These are phyloP conservation scores for Epichloe baconii DNA, from an alignment of 2,329 filamentous ascomycete species.

Conservation along the genomic window DNA sequence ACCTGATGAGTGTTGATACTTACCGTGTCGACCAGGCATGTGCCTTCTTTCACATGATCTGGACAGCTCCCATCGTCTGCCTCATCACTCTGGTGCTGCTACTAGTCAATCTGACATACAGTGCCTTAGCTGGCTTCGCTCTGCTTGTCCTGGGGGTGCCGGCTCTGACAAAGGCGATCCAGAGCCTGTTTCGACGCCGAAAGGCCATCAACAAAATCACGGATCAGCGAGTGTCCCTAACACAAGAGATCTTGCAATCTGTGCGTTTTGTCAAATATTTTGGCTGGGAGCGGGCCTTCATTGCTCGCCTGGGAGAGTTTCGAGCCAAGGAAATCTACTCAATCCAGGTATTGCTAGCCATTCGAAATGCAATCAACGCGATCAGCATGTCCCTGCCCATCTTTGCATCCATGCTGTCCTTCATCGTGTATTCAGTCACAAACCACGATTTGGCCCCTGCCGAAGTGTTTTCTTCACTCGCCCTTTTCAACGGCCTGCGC, in stretches of 20 bases:
- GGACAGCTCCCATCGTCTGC: constrained; percentile 72
- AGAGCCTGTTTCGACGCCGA: constrained; percentile 61
- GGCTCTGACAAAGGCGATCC: constrained; percentile 63
- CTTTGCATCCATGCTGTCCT: constrained; percentile 89
- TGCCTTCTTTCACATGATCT: constrained; percentile 81
- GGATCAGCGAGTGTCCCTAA: constrained; percentile 80
- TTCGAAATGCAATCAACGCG: constrained; percentile 75
- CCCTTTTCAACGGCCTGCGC: constrained; percentile 82
- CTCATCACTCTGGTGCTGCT: constrained; percentile 69
- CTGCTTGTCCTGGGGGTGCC: constrained; percentile 73
- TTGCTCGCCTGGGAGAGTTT: constrained; percentile 61
- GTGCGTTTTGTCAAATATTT: constrained; percentile 96
- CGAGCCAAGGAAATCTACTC: constrained; percentile 63
- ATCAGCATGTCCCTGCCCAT: constrained; percentile 78
- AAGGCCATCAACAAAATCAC: constrained; percentile 83
- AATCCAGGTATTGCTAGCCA: constrained; percentile 73
- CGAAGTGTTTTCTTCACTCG: constrained; percentile 80
- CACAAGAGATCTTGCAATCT: constrained; percentile 81
- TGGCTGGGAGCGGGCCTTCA: constrained; percentile 83
- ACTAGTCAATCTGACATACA: constrained; percentile 78
- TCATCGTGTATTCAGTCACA: constrained; percentile 65
- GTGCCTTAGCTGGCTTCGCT: constrained; percentile 76
- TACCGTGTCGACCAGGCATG: constrained; percentile 83
- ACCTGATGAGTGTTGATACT: constrained; percentile 90
- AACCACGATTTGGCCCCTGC: constrained; percentile 60